Evolutionary conservation across 106 monocot genomes (phyloP), one percentile per base, ranked within the genome.

Genomic region (Xerophyta viscosa): DNA sequence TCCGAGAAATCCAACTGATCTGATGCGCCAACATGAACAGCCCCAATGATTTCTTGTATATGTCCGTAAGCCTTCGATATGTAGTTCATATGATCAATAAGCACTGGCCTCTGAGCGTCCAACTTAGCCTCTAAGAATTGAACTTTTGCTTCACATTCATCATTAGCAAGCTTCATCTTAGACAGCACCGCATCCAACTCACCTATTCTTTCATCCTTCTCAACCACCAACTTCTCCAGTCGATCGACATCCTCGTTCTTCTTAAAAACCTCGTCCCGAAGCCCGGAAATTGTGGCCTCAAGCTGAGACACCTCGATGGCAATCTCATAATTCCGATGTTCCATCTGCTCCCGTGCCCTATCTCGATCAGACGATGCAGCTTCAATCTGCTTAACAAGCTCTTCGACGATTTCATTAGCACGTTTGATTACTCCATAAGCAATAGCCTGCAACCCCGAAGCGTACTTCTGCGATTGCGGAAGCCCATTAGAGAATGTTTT

Each of bases 241-340:
- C 46, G 39, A 19, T 66, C 75, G 27, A 71, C 56, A 45, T 82
- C 77, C 0, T 50, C 28, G 2, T 51, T 59, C 54, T 75, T 94
- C 28, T 61, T 51, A 6, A 49, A 25, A 5, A 74, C 62, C 27
- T 86, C 86, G 17, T 77, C 77, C n/a, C 65, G 70, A 9, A 80
- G 62, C 7, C 62, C 71, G 5, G 41, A 48, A 14, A 96, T 85
- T 2, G 80, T 78, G 4, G 96, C 89, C 57, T 96, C 96, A 8
- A 96, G 77, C 66, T 96, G 69, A 10, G 96, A 96, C 10, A 96
- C 84, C 82, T 96, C 96, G 23, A 96, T 89, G 37, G 96, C 96
- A 21, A 89, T 79, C 82, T 96, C 82, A 54, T 89, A 96, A 57
- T 96, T 96, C 33, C 96, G 43, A 57, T 96, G 96, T 50, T 89